Conservation (phyloP, 1,139 yeast species). For the Suhomyces bribrorum region DNA sequence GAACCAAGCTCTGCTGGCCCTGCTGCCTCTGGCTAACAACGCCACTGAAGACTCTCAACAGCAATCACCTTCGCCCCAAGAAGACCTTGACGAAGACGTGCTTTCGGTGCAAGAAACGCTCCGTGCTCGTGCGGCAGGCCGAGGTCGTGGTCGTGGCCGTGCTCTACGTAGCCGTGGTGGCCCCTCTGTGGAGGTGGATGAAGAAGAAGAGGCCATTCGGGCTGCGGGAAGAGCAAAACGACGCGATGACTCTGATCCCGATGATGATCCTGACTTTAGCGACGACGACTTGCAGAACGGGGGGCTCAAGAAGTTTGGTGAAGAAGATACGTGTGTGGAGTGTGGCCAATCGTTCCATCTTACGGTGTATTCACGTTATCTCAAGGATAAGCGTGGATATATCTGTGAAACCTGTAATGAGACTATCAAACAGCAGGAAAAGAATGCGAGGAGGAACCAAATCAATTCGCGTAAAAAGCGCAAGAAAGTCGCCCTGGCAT, state of each 20-base stretch:
- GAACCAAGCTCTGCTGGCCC: constrained; percentile 16
- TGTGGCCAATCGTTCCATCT: constrained; percentile 60
- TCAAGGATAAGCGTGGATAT: constrained; percentile 53
- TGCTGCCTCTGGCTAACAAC: too few species aligned
- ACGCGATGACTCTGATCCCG: constrained; percentile 27
- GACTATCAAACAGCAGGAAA: constrained; percentile 42
- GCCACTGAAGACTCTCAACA: too few species aligned
- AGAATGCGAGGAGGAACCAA: constrained; percentile 51
- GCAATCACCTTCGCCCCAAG: too few species aligned
- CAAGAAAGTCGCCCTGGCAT: constrained; percentile 78
- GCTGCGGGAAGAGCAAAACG: constrained; percentile 44
- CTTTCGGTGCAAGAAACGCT: background rate
- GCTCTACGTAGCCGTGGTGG: too few species aligned
- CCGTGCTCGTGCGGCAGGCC: too few species aligned
- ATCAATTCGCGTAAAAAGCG: constrained; percentile 69
- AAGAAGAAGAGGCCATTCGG: constrained; percentile 36
- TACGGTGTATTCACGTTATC: constrained; percentile 63
- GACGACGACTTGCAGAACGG: constrained; percentile 28
- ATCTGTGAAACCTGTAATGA: constrained; percentile 69
- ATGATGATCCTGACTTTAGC: constrained; percentile 25
- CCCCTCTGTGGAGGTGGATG: constrained; percentile 22
- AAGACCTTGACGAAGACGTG: background rate
- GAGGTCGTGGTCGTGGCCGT: too few species aligned
- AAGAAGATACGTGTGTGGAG: constrained; percentile 54
- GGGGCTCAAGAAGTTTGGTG: constrained; percentile 41